Evolutionary conservation across 768 basidiomycete genomes (phyloP).

Genomic region (Gloeopeniophorella convolvens): DNA sequence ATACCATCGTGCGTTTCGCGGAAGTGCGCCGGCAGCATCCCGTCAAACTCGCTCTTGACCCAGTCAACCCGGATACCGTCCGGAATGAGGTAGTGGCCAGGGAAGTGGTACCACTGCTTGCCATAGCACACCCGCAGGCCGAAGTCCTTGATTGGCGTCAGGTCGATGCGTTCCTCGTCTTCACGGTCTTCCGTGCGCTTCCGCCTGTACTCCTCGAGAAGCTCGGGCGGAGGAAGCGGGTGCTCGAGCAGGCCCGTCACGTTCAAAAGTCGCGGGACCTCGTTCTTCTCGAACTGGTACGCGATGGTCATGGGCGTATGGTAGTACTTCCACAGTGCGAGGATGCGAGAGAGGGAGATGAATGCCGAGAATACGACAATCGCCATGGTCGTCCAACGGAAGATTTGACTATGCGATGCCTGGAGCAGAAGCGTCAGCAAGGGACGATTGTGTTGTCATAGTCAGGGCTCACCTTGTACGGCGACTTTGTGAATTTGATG

Average conservation of each 20-base stretch:
- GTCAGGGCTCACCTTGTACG: constrained; percentile 61
- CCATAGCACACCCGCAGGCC: constrained; percentile 77
- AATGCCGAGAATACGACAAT: constrained; percentile 59
- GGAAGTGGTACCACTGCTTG: constrained; percentile 96
- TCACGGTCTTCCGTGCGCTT: constrained; percentile 31
- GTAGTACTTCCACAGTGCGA: constrained; percentile 85
- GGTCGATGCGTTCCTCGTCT: constrained; percentile 49
- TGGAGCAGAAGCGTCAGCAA: constrained; percentile 27
- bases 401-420: constrained; percentile 73
- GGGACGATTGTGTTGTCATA: not conserved
- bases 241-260: constrained; percentile 55
- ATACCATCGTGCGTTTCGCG: constrained; percentile 32
- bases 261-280: constrained; percentile 80
- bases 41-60: constrained; percentile 87
- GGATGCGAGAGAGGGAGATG: constrained; percentile 71
- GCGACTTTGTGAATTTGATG: constrained; percentile 71
- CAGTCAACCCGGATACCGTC: constrained; percentile 78
- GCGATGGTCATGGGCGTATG: constrained; percentile 77
- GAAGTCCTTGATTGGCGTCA: constrained; percentile 60
- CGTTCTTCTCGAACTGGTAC: constrained; percentile 63
- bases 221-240: constrained; percentile 35
- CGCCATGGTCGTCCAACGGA: constrained; percentile 67
- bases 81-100: constrained; percentile 84
- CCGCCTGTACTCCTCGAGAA: constrained; percentile 30
- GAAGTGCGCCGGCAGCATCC: constrained; percentile 85